These are phyloP conservation scores for Aspergillus ochraceus DNA, from an alignment of 2,329 filamentous ascomycete genomes.

Conservation along the genomic window DNA sequence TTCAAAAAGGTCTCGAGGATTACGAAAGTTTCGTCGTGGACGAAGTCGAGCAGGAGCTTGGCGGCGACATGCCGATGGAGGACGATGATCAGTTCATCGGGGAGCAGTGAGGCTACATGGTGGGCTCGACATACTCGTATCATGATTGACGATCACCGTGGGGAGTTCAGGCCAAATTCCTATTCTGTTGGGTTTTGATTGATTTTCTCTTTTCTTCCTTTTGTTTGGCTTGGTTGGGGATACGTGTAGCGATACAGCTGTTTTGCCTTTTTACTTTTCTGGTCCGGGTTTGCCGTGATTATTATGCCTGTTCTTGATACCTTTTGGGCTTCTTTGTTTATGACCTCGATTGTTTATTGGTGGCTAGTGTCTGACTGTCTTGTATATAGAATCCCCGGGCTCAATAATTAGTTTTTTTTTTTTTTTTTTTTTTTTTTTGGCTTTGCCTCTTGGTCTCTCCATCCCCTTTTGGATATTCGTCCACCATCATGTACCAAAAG, in stretches of 20 bases:
- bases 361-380: background rate
- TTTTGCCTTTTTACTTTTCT: background rate
- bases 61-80: slow-evolving; percentile 58
- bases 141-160: slow-evolving; percentile 7
- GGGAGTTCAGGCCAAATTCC: background rate
- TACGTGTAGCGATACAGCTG: background rate
- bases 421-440: background rate
- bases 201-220: background rate
- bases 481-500: background rate
- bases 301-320: background rate
- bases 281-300: background rate
- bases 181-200: background rate
- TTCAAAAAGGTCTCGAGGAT: slow-evolving; percentile 88
- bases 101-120: slow-evolving; percentile 3
- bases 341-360: background rate
- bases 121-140: slow-evolving; percentile 4
- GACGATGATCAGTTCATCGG: slow-evolving; percentile 14
- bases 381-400: background rate
- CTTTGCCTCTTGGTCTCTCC: no score
- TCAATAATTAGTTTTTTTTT: background rate
- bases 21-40: slow-evolving; percentile 93
- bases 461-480: background rate
- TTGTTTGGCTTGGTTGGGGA: background rate
- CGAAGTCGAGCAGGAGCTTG: slow-evolving; percentile 83
- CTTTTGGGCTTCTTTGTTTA: background rate